These are phyloP conservation scores for Trypanosoma lewisi DNA, from an alignment of 208 protist species.

Conservation along the genomic window DNA sequence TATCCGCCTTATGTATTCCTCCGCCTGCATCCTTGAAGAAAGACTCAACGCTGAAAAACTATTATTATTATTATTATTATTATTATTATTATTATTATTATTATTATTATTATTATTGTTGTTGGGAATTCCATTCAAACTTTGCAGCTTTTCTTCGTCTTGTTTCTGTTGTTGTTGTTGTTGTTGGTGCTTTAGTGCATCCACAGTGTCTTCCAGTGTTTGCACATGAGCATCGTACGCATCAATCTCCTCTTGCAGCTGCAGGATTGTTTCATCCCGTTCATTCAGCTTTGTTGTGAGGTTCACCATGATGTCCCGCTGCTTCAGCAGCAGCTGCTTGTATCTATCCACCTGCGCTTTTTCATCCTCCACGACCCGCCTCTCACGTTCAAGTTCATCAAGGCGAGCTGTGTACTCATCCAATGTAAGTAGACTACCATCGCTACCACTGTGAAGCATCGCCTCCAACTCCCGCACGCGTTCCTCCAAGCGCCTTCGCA, in stretches of 20 bases:
- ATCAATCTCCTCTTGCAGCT: conserved; percentile 86
- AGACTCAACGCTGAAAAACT: background rate
- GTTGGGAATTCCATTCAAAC: conserved; percentile 2
- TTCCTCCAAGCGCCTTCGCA: conserved; percentile 46
- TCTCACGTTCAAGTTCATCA: conserved; percentile 82
- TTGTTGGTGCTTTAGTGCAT: conserved; percentile 17
- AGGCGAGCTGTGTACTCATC: conserved; percentile 64
- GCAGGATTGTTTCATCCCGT: conserved; percentile 89
- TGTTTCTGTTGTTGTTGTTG: conserved; percentile 19
- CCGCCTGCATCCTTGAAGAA: conserved; percentile 26
- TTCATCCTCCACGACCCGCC: conserved; percentile 80
- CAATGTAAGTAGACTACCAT: conserved; percentile 44
- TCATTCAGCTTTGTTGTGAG: conserved; percentile 92
- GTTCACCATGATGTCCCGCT: conserved; percentile 95
- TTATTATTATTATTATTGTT: no score
- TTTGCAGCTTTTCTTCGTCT: no score
- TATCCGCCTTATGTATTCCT: conserved; percentile 39
- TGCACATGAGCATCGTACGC: conserved; percentile 82
- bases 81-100: no score
- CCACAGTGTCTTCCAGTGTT: conserved; percentile 63
- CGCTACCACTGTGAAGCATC: conserved; percentile 42
- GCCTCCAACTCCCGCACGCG: conserved; percentile 58
- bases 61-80: no score
- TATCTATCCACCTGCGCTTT: conserved; percentile 93
- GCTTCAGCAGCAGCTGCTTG: conserved; percentile 95